Conservation (phyloP, 257 asterid species). For the Forsythia suspensa region DNA sequence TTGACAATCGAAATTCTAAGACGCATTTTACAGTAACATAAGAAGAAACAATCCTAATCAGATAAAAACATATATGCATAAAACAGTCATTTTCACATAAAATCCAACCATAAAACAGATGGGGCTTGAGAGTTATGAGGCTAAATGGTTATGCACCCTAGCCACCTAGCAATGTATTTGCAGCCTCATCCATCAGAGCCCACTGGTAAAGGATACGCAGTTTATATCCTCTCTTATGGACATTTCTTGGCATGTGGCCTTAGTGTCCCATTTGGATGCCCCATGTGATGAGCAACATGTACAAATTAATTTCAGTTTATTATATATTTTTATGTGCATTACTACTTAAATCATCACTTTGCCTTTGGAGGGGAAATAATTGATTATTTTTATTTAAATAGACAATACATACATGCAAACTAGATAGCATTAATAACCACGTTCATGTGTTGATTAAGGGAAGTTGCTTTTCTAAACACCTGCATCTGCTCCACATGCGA, state of each 20-base stretch:
- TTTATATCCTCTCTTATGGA: neutral
- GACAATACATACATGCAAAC: constrained; percentile 27
- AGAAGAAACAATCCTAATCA: neutral
- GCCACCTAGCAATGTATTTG: constrained; percentile 32
- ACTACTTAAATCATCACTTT: too few relatives aligned
- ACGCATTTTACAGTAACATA: neutral
- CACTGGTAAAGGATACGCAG: constrained; percentile 9
- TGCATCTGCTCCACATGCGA: constrained; percentile 45
- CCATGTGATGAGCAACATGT: constrained; percentile 44
- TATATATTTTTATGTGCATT: neutral
- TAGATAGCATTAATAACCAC: constrained; percentile 42
- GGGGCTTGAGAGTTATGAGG: neutral
- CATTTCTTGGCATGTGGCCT: constrained; percentile 17
- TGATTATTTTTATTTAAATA: constrained; percentile 4
- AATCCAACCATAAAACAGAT: neutral
- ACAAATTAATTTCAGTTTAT: neutral
- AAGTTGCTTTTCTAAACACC: constrained; percentile 24
- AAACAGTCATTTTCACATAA: neutral
- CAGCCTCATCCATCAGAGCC: constrained; percentile 22
- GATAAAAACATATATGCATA: neutral
- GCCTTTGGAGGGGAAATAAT: neutral
- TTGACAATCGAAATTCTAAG: neutral
- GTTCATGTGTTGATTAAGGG: constrained; percentile 42
- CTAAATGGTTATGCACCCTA: constrained; percentile 35
- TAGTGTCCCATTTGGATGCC: constrained; percentile 18